phyloP scores from a whole-genome alignment of 805 yeast species.

The Dipodascus albidus region DNA sequence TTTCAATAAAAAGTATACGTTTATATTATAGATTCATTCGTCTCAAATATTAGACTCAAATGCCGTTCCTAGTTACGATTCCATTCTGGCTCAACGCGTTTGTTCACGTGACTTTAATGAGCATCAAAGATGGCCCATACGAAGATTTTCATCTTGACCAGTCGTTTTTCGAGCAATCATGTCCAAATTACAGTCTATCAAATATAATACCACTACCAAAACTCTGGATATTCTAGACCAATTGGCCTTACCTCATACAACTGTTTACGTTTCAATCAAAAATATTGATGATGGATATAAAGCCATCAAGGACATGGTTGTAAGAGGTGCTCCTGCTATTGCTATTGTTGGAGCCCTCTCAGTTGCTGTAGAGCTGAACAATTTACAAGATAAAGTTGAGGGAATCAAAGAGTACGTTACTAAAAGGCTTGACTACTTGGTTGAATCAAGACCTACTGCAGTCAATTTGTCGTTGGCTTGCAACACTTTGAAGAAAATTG shows the following conservation, averaged over 20 bases:
- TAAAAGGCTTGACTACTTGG: slow-evolving; percentile 48
- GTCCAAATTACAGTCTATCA: slow-evolving; percentile 46
- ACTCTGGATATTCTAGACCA: slow-evolving; percentile 66
- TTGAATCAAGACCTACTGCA: slow-evolving; percentile 87
- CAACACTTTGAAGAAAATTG: slow-evolving; percentile 33
- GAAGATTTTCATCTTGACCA: not conserved
- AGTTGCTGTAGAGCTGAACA: slow-evolving; percentile 56
- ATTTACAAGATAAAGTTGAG: slow-evolving; percentile 21
- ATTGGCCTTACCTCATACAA: slow-evolving; percentile 66
- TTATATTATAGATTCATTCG: too few relatives aligned
- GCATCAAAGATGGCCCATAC: too few relatives aligned
- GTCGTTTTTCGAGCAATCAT: slow-evolving; percentile 15
- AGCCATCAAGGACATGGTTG: slow-evolving; percentile 86
- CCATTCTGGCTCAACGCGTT: too few relatives aligned
- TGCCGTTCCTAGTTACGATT: too few relatives aligned
- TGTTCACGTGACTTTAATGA: not conserved
- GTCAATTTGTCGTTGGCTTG: slow-evolving; percentile 80
- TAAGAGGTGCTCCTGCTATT: slow-evolving; percentile 97
- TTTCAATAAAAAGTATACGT: not conserved
- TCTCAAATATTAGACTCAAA: too few relatives aligned
- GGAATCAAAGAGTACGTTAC: slow-evolving; percentile 23
- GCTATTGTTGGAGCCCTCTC: slow-evolving; percentile 89
- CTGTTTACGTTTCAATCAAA: slow-evolving; percentile 51
- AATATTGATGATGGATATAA: slow-evolving; percentile 65
- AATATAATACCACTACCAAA: slow-evolving; percentile 37